Evolutionary conservation across 2,329 filamentous ascomycete genomes (phyloP).

Genomic region (Pezicula carpinea): DNA sequence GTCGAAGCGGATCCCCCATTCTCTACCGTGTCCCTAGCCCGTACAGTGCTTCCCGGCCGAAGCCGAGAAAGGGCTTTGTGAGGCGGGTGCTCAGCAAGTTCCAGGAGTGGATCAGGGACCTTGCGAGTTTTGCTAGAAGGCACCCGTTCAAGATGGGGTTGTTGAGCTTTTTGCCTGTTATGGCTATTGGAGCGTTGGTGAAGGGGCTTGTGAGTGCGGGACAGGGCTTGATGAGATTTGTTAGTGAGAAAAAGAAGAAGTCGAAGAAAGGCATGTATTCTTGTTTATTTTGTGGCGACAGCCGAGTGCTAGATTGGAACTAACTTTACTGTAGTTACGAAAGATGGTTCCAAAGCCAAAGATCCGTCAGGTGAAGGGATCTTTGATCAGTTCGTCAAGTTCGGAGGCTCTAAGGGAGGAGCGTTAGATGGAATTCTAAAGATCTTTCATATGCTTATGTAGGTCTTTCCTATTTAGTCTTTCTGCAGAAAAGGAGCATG

Average conservation of each 20-base stretch:
- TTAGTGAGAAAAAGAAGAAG: constrained; percentile 3
- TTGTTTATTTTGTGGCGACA: not conserved
- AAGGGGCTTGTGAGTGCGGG: constrained; percentile 8
- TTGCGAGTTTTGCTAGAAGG: constrained; percentile 16
- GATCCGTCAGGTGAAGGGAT: constrained; percentile 16
- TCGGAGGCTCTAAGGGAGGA: constrained; percentile 20
- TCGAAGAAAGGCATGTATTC: constrained; percentile 7
- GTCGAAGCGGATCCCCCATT: not conserved
- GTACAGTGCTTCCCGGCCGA: constrained; percentile 20
- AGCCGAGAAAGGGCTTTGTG: constrained; percentile 20
- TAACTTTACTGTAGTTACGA: not conserved
- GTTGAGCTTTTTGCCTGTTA: constrained; percentile 17
- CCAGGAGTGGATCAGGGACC: constrained; percentile 7
- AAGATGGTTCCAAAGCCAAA: constrained; percentile 3
- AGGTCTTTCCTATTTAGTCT: constrained; percentile 7
- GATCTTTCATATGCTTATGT: constrained; percentile 26
- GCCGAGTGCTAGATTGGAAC: not conserved
- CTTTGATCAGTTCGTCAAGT: constrained; percentile 21
- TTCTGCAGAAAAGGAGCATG: not conserved
- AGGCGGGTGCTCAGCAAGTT: constrained; percentile 17
- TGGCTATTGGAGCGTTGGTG: constrained; percentile 14
- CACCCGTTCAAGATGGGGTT: constrained; percentile 22
- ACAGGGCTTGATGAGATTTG: constrained; percentile 4
- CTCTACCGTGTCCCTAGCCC: constrained; percentile 5
- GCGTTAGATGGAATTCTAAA: constrained; percentile 25